Evolutionary conservation across 768 basidiomycete species (phyloP).

Genomic region (Suillus luteus): DNA sequence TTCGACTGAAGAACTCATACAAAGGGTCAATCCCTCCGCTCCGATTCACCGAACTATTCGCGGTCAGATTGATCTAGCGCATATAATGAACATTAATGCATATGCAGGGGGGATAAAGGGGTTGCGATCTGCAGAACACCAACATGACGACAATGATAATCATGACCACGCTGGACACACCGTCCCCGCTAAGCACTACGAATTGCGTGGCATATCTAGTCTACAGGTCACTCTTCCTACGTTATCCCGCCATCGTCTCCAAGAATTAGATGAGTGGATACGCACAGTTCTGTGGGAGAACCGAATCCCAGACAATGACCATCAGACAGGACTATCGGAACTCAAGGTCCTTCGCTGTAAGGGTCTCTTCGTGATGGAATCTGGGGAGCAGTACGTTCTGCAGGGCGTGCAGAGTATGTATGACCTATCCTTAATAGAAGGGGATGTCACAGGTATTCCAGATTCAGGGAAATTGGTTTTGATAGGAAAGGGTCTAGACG

Average conservation of each 20-base stretch:
- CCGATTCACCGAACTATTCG: slow-evolving; percentile 72
- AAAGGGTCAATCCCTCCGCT: slow-evolving; percentile 77
- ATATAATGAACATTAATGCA: slow-evolving; percentile 80
- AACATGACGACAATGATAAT: slow-evolving; percentile 37
- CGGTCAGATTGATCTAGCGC: slow-evolving; percentile 70
- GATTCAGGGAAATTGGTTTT: slow-evolving; percentile 81
- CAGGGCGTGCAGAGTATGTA: slow-evolving; percentile 94
- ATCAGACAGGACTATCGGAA: slow-evolving; percentile 15
- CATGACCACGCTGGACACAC: slow-evolving; percentile 32
- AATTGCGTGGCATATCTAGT: slow-evolving; percentile 80
- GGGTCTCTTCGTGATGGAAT: slow-evolving; percentile 64
- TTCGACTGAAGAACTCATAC: slow-evolving; percentile 61
- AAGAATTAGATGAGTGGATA: slow-evolving; percentile 76
- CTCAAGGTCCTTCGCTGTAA: slow-evolving; percentile 85
- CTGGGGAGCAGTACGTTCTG: slow-evolving; percentile 67
- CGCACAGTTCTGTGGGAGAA: slow-evolving; percentile 83
- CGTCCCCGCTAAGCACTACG: slow-evolving; percentile 53
- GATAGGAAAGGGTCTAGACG: slow-evolving; percentile 79
- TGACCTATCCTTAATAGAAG: slow-evolving; percentile 61
- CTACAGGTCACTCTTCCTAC: slow-evolving; percentile 70
- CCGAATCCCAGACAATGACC: slow-evolving; percentile 40
- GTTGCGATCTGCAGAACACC: slow-evolving; percentile 21
- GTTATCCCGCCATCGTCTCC: slow-evolving; percentile 49
- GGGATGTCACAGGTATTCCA: slow-evolving; percentile 47
- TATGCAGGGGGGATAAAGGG: slow-evolving; percentile 56